Conservation (phyloP, 2,329 filamentous ascomycete genomes). For the Colletotrichum paranaense region DNA sequence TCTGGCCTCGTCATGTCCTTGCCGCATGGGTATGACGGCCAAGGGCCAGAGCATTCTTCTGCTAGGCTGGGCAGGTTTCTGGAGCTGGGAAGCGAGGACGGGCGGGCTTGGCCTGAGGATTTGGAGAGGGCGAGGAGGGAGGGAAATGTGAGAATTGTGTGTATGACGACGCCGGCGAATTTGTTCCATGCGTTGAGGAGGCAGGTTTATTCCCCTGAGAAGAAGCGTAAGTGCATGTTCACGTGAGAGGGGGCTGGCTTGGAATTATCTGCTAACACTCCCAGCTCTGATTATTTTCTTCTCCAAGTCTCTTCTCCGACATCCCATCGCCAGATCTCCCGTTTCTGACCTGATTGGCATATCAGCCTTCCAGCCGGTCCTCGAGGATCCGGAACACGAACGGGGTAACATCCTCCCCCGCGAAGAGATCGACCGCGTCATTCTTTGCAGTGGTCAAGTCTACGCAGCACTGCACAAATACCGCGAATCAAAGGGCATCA, state of each 20-base stretch:
- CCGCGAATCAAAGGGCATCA: conserved; percentile 28
- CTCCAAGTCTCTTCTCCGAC: conserved; percentile 94
- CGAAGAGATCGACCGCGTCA: conserved; percentile 90
- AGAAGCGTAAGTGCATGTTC: conserved; percentile 80
- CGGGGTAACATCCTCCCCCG: conserved; percentile 72
- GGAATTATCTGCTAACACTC: conserved; percentile 19
- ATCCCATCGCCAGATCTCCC: conserved; percentile 87
- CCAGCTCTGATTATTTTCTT: conserved; percentile 95
- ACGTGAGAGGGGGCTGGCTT: too few species aligned
- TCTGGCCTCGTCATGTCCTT: conserved; percentile 96
- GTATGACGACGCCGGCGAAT: conserved; percentile 96
- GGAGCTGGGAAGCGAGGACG: conserved; percentile 96
- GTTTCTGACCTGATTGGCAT: conserved; percentile 92
- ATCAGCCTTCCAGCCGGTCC: conserved; percentile 96
- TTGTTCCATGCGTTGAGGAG: conserved; percentile 95
- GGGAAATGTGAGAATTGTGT: conserved; percentile 98
- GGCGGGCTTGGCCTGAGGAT: conserved; percentile 84
- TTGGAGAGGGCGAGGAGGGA: conserved; percentile 97
- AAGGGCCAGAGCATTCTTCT: conserved; percentile 98
- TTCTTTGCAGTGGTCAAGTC: conserved; percentile 95
- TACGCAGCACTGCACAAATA: conserved; percentile 83
- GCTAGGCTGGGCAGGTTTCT: conserved; percentile 96
- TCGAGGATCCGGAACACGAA: conserved; percentile 88
- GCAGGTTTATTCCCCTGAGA: conserved; percentile 97
- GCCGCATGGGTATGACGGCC: conserved; percentile 97